Conservation (phyloP, 1,284 basidiomycete species). For the Puccinia horiana region DNA sequence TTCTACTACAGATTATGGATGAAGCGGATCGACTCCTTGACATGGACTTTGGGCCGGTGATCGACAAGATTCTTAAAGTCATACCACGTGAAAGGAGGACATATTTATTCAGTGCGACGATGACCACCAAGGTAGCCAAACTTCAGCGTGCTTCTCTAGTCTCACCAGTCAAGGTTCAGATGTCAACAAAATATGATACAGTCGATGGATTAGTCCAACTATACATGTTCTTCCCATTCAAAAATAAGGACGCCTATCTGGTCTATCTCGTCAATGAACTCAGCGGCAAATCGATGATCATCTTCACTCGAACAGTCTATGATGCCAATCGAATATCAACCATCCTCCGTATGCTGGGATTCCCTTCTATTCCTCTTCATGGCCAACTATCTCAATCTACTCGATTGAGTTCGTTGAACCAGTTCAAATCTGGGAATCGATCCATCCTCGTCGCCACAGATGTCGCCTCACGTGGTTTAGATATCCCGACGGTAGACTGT, state of each 20-base stretch:
- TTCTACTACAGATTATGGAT: constrained; percentile 74
- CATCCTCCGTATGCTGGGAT: constrained; percentile 84
- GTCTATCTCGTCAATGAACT: constrained; percentile 86
- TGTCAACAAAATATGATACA: constrained; percentile 94
- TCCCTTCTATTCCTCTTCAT: constrained; percentile 92
- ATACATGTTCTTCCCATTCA: constrained; percentile 89
- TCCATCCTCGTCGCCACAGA: constrained; percentile 93
- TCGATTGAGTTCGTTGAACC: constrained; percentile 87
- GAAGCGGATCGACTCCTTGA: constrained; percentile 96
- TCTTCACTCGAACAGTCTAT: constrained; percentile 93
- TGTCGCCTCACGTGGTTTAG: constrained; percentile 92
- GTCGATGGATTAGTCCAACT: constrained; percentile 94
- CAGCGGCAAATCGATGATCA: constrained; percentile 88
- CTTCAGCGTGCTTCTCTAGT: constrained; percentile 91
- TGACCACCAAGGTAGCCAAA: constrained; percentile 98
- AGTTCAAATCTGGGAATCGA: constrained; percentile 93
- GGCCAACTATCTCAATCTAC: constrained; percentile 93
- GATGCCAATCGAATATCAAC: constrained; percentile 89
- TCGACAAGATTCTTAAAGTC: constrained; percentile 94
- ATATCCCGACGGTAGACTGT: constrained; percentile 92
- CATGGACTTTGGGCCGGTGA: constrained; percentile 94
- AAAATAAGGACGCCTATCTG: constrained; percentile 88
- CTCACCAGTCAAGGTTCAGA: constrained; percentile 93
- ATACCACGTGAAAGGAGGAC: constrained; percentile 93
- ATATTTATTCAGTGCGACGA: constrained; percentile 98